Conservation (phyloP, 306 rosid species). For the Dryas alaskensis region DNA sequence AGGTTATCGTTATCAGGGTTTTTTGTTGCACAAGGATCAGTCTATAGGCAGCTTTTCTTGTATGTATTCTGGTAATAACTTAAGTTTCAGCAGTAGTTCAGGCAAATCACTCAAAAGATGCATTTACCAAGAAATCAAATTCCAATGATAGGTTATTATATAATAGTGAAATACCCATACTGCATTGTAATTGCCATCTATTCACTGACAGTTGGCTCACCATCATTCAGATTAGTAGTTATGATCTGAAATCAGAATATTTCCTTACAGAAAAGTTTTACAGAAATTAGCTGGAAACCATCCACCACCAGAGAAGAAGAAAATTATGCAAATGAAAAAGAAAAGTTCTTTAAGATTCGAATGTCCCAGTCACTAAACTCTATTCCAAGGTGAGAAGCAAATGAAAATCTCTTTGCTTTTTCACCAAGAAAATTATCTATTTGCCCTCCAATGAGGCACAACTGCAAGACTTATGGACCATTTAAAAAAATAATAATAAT, state of each 20-base stretch:
- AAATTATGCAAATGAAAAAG: not conserved
- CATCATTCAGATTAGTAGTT: not conserved
- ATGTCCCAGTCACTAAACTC: not conserved
- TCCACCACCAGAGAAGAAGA: not conserved
- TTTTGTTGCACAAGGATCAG: not conserved
- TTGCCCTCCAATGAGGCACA: not conserved
- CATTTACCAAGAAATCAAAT: slow-evolving; percentile 2
- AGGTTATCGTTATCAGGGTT: not conserved
- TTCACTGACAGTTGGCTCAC: not conserved
- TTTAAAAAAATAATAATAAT: too few relatives aligned
- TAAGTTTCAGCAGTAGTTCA: not conserved
- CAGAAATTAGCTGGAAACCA: not conserved
- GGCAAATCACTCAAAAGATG: not conserved
- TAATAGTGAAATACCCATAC: not conserved
- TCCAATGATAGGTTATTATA: not conserved
- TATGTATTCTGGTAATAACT: not conserved
- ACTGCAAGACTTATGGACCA: not conserved
- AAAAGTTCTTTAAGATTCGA: not conserved
- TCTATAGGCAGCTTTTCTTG: not conserved
- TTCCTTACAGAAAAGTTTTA: not conserved
- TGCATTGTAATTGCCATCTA: not conserved
- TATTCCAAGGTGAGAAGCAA: not conserved
- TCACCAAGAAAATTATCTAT: too few relatives aligned
- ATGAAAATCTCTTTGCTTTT: not conserved
- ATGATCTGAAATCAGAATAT: slow-evolving; percentile 4